Conservation (phyloP, 139 green algal genomes). For the Chlamydomonas sp. region DNA sequence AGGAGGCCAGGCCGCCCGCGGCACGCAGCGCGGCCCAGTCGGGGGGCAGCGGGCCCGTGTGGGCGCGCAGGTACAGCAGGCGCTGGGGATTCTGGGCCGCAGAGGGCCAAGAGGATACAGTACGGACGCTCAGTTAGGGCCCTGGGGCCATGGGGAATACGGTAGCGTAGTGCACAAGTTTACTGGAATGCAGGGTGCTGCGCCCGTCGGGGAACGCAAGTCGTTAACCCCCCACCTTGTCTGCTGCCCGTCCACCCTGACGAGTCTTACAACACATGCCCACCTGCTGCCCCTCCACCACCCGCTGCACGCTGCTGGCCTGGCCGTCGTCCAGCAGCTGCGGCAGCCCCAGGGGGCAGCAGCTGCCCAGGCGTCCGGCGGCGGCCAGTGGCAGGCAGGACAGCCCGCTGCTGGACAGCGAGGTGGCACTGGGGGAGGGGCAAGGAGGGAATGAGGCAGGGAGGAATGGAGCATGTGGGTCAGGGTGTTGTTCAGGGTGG, state of each 20-base stretch:
- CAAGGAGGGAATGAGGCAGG: neutral
- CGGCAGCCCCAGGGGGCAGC: conserved; percentile 24
- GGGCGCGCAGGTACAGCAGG: conserved; percentile 7
- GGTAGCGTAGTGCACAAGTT: no score
- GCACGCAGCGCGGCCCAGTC: conserved; percentile 22
- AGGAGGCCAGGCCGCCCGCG: conserved; percentile 5
- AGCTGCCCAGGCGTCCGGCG: neutral
- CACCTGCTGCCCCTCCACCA: conserved; percentile 24
- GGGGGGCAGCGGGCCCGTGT: neutral
- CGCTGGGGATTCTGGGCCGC: conserved; percentile 1
- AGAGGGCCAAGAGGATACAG: neutral
- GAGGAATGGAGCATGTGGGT: neutral
- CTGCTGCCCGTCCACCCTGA: neutral
- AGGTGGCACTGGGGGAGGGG: neutral
- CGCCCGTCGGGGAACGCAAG: no score
- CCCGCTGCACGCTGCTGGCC: neutral
- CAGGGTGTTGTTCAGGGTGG: no score
- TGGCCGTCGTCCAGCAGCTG: conserved; percentile 17
- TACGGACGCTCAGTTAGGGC: no score
- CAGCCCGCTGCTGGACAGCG: conserved; percentile 11
- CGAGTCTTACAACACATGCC: neutral
- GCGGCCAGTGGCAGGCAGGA: conserved; percentile 24
- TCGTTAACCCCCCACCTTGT: neutral
- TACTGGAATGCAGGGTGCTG: no score
- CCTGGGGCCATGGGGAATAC: no score